Evolutionary conservation across 352 stramenopile species (phyloP), one percentile per base, ranked within the genome.

Genomic region (Peronosclerospora sorghi): DNA sequence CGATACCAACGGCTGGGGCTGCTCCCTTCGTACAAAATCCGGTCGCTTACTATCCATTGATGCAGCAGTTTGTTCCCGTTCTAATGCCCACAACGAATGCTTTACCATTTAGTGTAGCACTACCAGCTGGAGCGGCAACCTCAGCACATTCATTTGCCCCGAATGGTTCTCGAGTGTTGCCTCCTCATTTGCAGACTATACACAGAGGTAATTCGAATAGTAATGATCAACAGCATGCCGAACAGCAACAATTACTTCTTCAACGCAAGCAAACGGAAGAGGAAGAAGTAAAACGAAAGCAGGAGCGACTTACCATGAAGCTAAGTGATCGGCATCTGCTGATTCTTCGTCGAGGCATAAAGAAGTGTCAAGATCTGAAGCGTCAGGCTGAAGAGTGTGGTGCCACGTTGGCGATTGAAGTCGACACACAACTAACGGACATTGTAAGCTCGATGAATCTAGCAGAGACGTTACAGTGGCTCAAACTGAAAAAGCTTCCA

Each of bases 371-470:
- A 45, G 72, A 83, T 0, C 54, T 92, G 1, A 88, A 86, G 45
- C 52, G 58, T 2, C 53, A 64, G 14, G 80, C 80, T 0, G 54
- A 83, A 29, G 52, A 55, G 13, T 86, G 67, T 38, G 75, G 71
- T 23, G 73, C 73, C 10, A 77, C 55, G 5, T 49, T 92, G 32
- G 75, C 72, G 30, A 88, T 92, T 24, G 76, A 92, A 45, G 61
- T 92, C 0, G 85, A 78, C 34, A 62, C 74, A 2, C 69, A 84
- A 41, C 52, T 83, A 21, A 92, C 76, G 0, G 80, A 92, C 38
- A 74, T 92, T 36, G 69, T 92, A 26, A 86, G 73, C 41, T 71
- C 58, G 0, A 81, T 88, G 71, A 73, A 48, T 32, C 43, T 47
- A 15, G 48, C 41, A 1, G 74, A 86, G 29, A 86, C 74, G 15